Evolutionary conservation across 768 basidiomycete species (phyloP), one percentile per base, ranked within the genome.

Genomic region (Tulasnella sp.): DNA sequence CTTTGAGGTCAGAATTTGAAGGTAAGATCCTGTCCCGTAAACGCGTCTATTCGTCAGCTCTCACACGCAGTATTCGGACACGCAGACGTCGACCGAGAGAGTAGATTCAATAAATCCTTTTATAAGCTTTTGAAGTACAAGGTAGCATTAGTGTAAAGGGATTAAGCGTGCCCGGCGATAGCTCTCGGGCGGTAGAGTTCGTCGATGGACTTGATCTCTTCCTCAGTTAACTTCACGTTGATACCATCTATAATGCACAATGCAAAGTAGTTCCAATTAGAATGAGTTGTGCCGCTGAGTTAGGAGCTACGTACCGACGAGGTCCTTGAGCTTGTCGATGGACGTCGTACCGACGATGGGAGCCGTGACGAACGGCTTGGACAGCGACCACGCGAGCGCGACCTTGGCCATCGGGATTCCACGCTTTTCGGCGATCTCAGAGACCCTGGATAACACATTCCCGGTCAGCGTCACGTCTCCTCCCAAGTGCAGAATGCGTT

Each of bases 201-300:
- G 72, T 85, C 83, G 36, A 90, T 82, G 71, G 82, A 81, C 77
- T 84, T 83, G 44, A 86, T 79, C 76, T 90, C 88, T 22, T 89
- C 87, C 0, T 82, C 80, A 0, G 84, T 83, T 59, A 90, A 81
- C 71, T 81, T 80, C 34, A 88, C 73, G 63, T 86, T 75, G 16
- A 85, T 79, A 3, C 80, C 85, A 8, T 77, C 84, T 84, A 67
- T 67, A 32, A 12, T 22, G 26, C 7, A 47, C 26, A 9, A 4
- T n/a, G n/a, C 44, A 7, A 5, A 12, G n/a, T 47, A 47, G 44
- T 32, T n/a, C 19, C 9, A 47, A n/a, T 22, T 19, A 47, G 5
- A 26, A 14, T 2, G 44, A 6, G 12, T n/a, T 19, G 12, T 3
- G n/a, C 6, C 11, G 44, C 1, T n/a, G 26, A 47, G 44, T 22